A percentile compares a stretch with the other conserved stretches of the same genome.
phyloP scores from a whole-genome alignment of 257 asterid species.

The Rauvolfia tetraphylla region DNA sequence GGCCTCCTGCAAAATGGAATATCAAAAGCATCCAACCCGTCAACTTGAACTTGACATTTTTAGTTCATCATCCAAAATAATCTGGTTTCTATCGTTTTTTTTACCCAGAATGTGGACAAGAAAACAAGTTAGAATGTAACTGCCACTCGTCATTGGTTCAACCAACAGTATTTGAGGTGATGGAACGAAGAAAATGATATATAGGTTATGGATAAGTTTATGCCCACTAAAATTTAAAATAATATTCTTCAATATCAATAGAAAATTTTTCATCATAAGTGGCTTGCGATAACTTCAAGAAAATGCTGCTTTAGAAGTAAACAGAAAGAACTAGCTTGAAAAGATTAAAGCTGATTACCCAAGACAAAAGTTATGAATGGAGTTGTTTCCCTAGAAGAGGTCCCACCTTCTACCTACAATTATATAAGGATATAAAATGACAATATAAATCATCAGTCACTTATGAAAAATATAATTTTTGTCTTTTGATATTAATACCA shows the following conservation, averaged over 20 bases:
- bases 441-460: constrained; percentile 6
- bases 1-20: constrained; percentile 66
- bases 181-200: neutral
- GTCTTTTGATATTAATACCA: neutral
- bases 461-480: neutral
- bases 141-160: neutral
- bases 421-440: constrained; percentile 22
- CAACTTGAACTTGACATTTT: constrained; percentile 13
- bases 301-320: neutral
- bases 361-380: constrained; percentile 77
- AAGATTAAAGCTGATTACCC: constrained; percentile 49
- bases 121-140: neutral
- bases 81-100: neutral
- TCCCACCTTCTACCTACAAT: constrained; percentile 61
- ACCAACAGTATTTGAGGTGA: neutral
- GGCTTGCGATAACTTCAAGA: neutral
- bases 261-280: neutral
- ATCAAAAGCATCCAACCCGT: constrained; percentile 12
- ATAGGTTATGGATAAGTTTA: neutral
- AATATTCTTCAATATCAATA: neutral
- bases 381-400: constrained; percentile 35
- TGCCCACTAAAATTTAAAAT: neutral
- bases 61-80: constrained; percentile 1
- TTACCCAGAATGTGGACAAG: neutral
- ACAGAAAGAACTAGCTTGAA: neutral